Percentiles rank a stretch among this genome's conserved stretches.
Evolutionary conservation across 192 early-diverging fungal genomes (phyloP).

Genomic region (Backusella tarrabulga): DNA sequence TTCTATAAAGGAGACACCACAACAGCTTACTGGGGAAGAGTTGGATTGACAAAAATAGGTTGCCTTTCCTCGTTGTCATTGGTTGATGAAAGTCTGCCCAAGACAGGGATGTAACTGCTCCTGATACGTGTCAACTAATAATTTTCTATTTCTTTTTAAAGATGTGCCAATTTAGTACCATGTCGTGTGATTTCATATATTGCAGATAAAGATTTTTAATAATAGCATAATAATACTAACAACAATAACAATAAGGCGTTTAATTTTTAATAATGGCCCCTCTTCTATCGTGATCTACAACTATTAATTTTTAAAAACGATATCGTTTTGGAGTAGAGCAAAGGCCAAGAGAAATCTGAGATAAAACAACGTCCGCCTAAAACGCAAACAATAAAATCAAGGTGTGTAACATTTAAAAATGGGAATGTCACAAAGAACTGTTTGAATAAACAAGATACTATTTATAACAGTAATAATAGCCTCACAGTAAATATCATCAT

Average conservation of each 20-base stretch:
- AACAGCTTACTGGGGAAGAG: background rate
- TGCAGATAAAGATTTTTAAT: background rate
- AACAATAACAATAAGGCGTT: background rate
- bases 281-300: background rate
- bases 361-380: background rate
- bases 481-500: background rate
- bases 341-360: background rate
- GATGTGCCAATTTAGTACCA: background rate
- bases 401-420: background rate
- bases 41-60: background rate
- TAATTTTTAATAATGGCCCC: background rate
- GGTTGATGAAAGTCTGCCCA: background rate
- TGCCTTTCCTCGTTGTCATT: background rate
- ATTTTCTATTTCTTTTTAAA: background rate
- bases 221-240: background rate
- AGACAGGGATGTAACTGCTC: background rate
- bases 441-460: background rate
- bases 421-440: background rate
- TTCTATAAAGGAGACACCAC: background rate
- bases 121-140: slow-evolving; percentile 9
- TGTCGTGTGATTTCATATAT: slow-evolving; percentile 4
- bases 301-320: background rate
- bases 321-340: background rate
- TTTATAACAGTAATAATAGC: slow-evolving; percentile 1
- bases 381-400: background rate